Evolutionary conservation across 352 stramenopile species (phyloP).

Genomic region (Pythium utonaiense): DNA sequence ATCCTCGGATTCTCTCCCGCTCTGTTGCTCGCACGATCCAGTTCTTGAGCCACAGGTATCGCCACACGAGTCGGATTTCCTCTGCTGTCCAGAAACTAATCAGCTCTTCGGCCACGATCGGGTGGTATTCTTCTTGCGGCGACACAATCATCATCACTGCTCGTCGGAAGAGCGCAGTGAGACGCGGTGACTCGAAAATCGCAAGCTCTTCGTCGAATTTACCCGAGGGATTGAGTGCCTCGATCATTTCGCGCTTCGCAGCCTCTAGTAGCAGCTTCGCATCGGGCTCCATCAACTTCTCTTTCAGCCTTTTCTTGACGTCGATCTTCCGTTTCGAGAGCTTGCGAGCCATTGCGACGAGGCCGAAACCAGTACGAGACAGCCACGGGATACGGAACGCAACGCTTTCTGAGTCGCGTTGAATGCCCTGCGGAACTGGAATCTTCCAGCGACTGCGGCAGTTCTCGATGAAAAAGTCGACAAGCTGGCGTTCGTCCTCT

Average conservation of each 20-base stretch:
- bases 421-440: conserved; percentile 51
- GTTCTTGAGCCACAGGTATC: conserved; percentile 81
- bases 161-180: conserved; percentile 73
- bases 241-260: conserved; percentile 50
- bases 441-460: conserved; percentile 63
- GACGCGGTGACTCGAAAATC: conserved; percentile 46
- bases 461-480: conserved; percentile 70
- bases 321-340: conserved; percentile 69
- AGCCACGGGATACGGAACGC: conserved; percentile 64
- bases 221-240: conserved; percentile 38
- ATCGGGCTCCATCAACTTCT: conserved; percentile 56
- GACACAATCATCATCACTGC: conserved; percentile 82
- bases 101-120: conserved; percentile 74
- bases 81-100: conserved; percentile 74
- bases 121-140: conserved; percentile 67
- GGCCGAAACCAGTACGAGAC: conserved; percentile 52
- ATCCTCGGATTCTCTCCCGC: conserved; percentile 62
- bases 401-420: conserved; percentile 47
- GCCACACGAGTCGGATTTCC: conserved; percentile 78
- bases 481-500: conserved; percentile 46
- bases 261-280: conserved; percentile 53
- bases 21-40: conserved; percentile 81
- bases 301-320: conserved; percentile 75
- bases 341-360: conserved; percentile 60
- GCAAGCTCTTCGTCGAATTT: conserved; percentile 65